Percentiles rank a stretch among this genome's conserved stretches.
phyloP scores from a whole-genome alignment of 495 filamentous ascomycete genomes.

The Lophiostoma macrostomum region DNA sequence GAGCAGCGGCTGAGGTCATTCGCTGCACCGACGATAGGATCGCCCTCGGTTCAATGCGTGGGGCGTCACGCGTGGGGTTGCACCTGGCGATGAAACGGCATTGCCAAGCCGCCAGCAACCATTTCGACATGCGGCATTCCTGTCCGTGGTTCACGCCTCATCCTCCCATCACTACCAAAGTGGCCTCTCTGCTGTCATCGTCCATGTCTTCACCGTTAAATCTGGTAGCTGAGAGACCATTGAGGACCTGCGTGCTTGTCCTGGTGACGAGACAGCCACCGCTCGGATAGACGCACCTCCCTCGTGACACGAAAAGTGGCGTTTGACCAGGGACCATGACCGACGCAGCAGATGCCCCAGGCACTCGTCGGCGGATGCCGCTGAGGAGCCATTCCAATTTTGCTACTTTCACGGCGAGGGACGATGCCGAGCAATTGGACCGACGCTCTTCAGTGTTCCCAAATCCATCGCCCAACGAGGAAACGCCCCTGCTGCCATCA shows the following conservation, averaged over 20 bases:
- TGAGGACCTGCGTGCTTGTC: constrained; percentile 10
- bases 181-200: background rate
- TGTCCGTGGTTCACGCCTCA: background rate
- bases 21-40: background rate
- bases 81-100: no score
- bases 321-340: constrained; percentile 12
- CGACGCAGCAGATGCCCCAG: constrained; percentile 1
- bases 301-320: constrained; percentile 16
- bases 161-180: background rate
- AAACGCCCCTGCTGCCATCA: constrained; percentile 17
- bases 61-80: no score
- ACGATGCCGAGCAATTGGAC: constrained; percentile 53
- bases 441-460: constrained; percentile 36
- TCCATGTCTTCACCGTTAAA: constrained; percentile 14
- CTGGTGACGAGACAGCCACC: constrained; percentile 11
- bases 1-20: constrained; percentile 23
- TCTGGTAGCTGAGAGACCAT: background rate
- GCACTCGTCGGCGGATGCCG: constrained; percentile 24
- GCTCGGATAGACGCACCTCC: constrained; percentile 18
- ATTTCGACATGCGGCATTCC: background rate
- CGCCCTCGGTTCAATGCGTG: background rate
- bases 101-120: constrained; percentile 6
- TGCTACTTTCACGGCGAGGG: constrained; percentile 53
- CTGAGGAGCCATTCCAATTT: constrained; percentile 52
- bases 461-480: constrained; percentile 24